A percentile compares a stretch with the other conserved stretches of the same genome.
Conservation (phyloP, 805 yeast species). For the Zygoascus flipseniorum region DNA sequence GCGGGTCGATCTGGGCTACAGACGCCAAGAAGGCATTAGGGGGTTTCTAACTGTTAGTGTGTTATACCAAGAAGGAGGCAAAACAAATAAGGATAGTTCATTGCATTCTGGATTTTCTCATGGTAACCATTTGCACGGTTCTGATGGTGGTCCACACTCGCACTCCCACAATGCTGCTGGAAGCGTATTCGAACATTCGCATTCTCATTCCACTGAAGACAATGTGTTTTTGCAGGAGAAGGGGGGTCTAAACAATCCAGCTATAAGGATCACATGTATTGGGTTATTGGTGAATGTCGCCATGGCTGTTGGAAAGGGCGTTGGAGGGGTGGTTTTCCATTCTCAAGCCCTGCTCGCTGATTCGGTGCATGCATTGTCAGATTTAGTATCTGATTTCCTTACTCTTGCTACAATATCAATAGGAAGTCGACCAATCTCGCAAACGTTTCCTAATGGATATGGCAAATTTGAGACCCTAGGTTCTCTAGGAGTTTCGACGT, state of each 20-base stretch:
- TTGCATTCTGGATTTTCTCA: background rate
- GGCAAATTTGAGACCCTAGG: constrained; percentile 94
- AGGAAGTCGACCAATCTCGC: constrained; percentile 51
- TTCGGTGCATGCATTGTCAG: constrained; percentile 88
- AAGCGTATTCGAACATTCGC: constrained; percentile 13
- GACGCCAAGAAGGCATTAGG: background rate
- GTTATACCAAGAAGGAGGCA: background rate
- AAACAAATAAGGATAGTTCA: background rate
- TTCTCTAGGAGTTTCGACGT: constrained; percentile 76
- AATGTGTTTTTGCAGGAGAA: constrained; percentile 16
- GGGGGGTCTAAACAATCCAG: constrained; percentile 56
- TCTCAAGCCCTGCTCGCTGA: constrained; percentile 93
- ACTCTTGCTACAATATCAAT: constrained; percentile 84
- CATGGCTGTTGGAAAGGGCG: constrained; percentile 78
- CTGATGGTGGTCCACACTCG: constrained; percentile 11
- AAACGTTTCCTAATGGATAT: constrained; percentile 71
- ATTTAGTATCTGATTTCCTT: constrained; percentile 79
- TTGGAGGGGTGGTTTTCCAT: constrained; percentile 87
- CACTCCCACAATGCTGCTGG: background rate
- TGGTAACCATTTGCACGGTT: background rate
- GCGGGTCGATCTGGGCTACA: background rate
- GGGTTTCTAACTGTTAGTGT: background rate
- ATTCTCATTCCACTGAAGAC: constrained; percentile 16
- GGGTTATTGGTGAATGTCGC: constrained; percentile 78
- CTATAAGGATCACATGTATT: constrained; percentile 86